Evolutionary conservation across 1,284 basidiomycete genomes (phyloP).

Genomic region (Leccinum insolens): DNA sequence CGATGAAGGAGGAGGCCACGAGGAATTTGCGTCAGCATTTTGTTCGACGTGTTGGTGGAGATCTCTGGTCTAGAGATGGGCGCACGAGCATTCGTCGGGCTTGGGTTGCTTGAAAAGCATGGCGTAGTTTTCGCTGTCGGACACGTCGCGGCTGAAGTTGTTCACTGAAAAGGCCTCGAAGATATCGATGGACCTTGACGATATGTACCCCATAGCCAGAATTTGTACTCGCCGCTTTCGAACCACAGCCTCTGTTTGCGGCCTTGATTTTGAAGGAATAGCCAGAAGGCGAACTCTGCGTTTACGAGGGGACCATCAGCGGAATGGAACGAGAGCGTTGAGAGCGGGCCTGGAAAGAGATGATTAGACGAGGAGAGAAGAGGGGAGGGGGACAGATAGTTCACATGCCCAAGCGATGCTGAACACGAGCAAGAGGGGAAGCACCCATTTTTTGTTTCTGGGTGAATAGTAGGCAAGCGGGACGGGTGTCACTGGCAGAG

Average conservation of each 20-base stretch:
- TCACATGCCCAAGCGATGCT: slow-evolving; percentile 74
- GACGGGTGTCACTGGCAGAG: slow-evolving; percentile 51
- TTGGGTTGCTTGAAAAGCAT: slow-evolving; percentile 95
- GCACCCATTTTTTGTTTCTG: slow-evolving; percentile 52
- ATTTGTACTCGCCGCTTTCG: slow-evolving; percentile 62
- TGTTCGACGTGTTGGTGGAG: slow-evolving; percentile 86
- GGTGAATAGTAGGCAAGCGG: slow-evolving; percentile 53
- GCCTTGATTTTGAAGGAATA: slow-evolving; percentile 74
- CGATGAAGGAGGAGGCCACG: slow-evolving; percentile 87
- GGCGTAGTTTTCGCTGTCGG: slow-evolving; percentile 97
- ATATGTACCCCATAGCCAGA: slow-evolving; percentile 57
- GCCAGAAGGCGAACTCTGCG: slow-evolving; percentile 74
- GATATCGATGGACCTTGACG: slow-evolving; percentile 54
- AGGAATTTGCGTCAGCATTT: slow-evolving; percentile 98
- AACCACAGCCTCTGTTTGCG: slow-evolving; percentile 72
- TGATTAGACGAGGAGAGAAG: slow-evolving; percentile 5
- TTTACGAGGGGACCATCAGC: slow-evolving; percentile 6
- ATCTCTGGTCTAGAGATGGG: slow-evolving; percentile 87
- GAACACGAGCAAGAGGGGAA: slow-evolving; percentile 68
- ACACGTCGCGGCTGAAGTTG: slow-evolving; percentile 96
- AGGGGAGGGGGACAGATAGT: slow-evolving; percentile 48
- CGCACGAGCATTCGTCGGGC: slow-evolving; percentile 91
- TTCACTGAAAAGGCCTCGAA: slow-evolving; percentile 79
- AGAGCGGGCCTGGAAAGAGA: slow-evolving; percentile 35
- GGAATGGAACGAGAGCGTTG: background rate